A percentile compares a stretch with the other conserved stretches of the same genome.
phyloP scores from a whole-genome alignment of 208 protist genomes.

The Acanthamoeba castellanii region DNA sequence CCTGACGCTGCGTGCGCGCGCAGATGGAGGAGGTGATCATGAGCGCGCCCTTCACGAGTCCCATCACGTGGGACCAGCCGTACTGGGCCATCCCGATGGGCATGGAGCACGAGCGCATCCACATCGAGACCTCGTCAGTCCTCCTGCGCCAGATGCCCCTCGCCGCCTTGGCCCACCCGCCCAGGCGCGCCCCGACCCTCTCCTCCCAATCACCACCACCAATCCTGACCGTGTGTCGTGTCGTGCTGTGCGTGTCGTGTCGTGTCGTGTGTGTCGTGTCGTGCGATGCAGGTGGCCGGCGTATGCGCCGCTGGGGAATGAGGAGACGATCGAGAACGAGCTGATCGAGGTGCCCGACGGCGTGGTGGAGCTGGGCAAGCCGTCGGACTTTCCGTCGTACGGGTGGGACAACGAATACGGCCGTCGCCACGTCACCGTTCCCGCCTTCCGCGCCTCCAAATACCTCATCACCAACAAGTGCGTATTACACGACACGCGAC shows the following conservation, averaged over 20 bases:
- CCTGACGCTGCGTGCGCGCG: not conserved
- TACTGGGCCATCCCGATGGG: constrained; percentile 95
- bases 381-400: constrained; percentile 44
- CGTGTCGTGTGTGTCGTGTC: constrained; percentile 35
- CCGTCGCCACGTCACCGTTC: constrained; percentile 89
- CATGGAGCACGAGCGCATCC: constrained; percentile 97
- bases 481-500: constrained; percentile 87
- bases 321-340: constrained; percentile 87
- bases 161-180: constrained; percentile 12
- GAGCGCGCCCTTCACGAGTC: constrained; percentile 86
- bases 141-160: constrained; percentile 96
- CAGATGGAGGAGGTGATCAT: constrained; percentile 91
- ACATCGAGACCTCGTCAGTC: constrained; percentile 97
- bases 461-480: constrained; percentile 96
- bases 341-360: constrained; percentile 91
- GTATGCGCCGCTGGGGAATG: constrained; percentile 84
- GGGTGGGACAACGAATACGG: constrained; percentile 98
- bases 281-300: constrained; percentile 86
- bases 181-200: not conserved
- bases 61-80: constrained; percentile 87
- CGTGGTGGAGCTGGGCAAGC: constrained; percentile 90
- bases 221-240: not conserved
- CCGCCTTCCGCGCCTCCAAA: constrained; percentile 95
- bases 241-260: no score
- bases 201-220: not conserved